Conservation (phyloP, 306 rosid species). For the Rosa chinensis region DNA sequence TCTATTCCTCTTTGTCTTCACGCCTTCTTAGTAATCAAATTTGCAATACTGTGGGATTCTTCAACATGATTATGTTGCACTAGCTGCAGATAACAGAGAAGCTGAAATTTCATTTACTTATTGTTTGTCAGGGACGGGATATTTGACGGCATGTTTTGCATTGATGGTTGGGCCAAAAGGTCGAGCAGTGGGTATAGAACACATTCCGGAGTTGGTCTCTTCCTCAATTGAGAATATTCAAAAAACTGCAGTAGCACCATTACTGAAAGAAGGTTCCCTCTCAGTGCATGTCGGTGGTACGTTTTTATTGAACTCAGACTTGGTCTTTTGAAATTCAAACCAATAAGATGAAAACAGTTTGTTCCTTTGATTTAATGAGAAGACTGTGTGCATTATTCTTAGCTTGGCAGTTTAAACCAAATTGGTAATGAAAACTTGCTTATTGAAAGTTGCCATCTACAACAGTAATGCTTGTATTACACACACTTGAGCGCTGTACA, state of each 20-base stretch:
- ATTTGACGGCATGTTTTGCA: conserved; percentile 90
- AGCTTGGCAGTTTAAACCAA: not conserved
- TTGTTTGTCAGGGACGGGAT: conserved; percentile 74
- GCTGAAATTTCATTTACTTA: conserved; percentile 6
- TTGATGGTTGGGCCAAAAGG: conserved; percentile 92
- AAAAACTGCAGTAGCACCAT: conserved; percentile 71
- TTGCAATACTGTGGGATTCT: not conserved
- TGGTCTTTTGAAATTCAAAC: not conserved
- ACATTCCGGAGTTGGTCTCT: conserved; percentile 86
- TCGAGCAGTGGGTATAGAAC: conserved; percentile 78
- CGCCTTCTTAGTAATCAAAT: not conserved
- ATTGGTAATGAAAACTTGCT: not conserved
- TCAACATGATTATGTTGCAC: not conserved
- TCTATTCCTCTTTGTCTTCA: not conserved
- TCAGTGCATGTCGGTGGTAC: conserved; percentile 73
- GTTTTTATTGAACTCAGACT: conserved; percentile 22
- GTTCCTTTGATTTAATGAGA: not conserved
- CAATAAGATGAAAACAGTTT: not conserved
- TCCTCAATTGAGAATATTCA: conserved; percentile 67
- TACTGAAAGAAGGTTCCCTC: conserved; percentile 77
- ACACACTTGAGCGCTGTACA: not conserved
- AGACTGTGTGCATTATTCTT: not conserved
- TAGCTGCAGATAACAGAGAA: not conserved
- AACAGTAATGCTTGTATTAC: not conserved
- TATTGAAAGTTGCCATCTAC: not conserved